A percentile compares a stretch with the other conserved stretches of the same genome.
phyloP scores from a whole-genome alignment of 2,329 filamentous ascomycete species.

The Lachnellula cervina region DNA sequence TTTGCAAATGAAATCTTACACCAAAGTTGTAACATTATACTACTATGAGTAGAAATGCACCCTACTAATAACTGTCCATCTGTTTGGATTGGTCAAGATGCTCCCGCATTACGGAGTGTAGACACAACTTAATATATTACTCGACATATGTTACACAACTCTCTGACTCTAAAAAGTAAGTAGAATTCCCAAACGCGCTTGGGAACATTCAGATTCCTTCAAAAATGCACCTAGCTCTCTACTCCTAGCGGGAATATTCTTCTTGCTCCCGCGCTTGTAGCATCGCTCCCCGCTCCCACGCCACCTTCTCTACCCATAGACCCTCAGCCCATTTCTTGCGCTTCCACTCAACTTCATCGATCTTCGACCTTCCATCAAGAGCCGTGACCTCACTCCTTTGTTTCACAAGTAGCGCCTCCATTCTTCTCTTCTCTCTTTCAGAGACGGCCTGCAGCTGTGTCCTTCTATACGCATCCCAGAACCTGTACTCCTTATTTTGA shows the following conservation, averaged over 20 bases:
- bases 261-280: conserved; percentile 35
- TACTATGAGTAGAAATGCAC: too few species aligned
- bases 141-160: too few species aligned
- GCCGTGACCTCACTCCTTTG: conserved; percentile 41
- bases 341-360: conserved; percentile 29
- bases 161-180: too few species aligned
- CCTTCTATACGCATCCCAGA: conserved; percentile 36
- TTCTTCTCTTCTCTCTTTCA: conserved; percentile 35
- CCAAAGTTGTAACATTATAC: too few species aligned
- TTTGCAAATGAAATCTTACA: too few species aligned
- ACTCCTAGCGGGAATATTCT: conserved; percentile 26
- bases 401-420: conserved; percentile 33
- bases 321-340: conserved; percentile 40
- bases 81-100: too few species aligned
- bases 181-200: too few species aligned
- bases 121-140: too few species aligned
- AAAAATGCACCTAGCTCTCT: too few species aligned
- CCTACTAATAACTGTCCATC: too few species aligned
- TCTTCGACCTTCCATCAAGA: conserved; percentile 35
- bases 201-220: too few species aligned
- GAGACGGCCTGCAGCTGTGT: conserved; percentile 39
- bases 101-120: too few species aligned
- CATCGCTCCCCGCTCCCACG: conserved; percentile 40
- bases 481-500: conserved; percentile 38
- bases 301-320: conserved; percentile 43